Base-by-base conservation (phyloP, 208 protist genomes). In the Wallacemonas collosoma region DNA sequence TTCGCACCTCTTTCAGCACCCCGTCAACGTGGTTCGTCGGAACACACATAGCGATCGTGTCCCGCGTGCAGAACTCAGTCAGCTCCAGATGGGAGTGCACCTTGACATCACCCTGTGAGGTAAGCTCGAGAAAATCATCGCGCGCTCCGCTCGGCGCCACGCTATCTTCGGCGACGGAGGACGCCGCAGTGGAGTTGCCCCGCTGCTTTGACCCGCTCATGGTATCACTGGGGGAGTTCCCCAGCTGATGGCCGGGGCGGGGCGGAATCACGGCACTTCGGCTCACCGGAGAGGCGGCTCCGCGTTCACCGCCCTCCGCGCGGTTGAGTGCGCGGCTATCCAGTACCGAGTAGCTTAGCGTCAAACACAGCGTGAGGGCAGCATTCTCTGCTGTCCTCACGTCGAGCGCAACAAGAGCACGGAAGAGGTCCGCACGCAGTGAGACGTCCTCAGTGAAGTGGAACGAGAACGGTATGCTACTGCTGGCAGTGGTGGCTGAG, bases 311-410 rank as follows among this genome's bases (percentile, higher is more conserved):
- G 45, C 8, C 45, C 38, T 56, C 36, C 17, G 39, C 54, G 1
- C 53, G n/a, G 44, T 15, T 15, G 45, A 76, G 44, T n/a, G 73
- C 71, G 12, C 69, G 56, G 48, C 75, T 60, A 9, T 79, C 71
- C 45, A 75, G 73, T 40, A 87, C 85, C 2, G 79, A 55, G 8
- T 50, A 38, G 73, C 83, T 80, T 63, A 90, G 87, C 6, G 60
- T 64, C 35, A 12, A 44, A 60, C 64, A 81, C 8, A 90, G 65
- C 3, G 50, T 45, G 40, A 47, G 44, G 1, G 85, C 76, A 44
- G 56, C 68, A 26, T 72, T 3, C 58, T 78, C 76, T 3, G 73
- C 81, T 39, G 50, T 70, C 62, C 71, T 72, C 35, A 85, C 55
- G 39, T 86, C 66, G 43, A 86, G 58, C 36, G 76, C 65, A 4